Evolutionary conservation across 1,284 basidiomycete genomes (phyloP).

Genomic region (Cryptococcus sp.): DNA sequence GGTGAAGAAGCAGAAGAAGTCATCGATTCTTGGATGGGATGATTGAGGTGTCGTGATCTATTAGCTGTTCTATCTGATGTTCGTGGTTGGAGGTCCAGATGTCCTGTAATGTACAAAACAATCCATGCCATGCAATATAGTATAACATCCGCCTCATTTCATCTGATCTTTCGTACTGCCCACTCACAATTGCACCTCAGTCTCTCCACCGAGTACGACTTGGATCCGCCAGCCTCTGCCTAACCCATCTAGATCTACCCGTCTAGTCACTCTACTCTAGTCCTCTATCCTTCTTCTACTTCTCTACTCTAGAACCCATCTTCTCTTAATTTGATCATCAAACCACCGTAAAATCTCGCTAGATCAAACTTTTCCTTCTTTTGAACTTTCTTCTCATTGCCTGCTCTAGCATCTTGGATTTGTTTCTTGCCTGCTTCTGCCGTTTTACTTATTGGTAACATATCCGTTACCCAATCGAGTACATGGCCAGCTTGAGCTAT

Average conservation of each 20-base stretch:
- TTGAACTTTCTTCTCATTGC: conserved; percentile 14
- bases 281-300: too few species aligned
- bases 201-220: not conserved
- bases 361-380: conserved; percentile 47
- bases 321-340: conserved; percentile 46
- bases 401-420: conserved; percentile 33
- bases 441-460: conserved; percentile 32
- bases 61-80: not conserved
- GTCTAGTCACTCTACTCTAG: too few species aligned
- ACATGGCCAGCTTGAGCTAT: conserved; percentile 45
- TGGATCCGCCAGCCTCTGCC: not conserved
- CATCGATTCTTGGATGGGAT: not conserved
- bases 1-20: not conserved
- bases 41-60: not conserved
- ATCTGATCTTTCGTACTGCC: not conserved
- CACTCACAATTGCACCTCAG: not conserved
- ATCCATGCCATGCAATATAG: not conserved
- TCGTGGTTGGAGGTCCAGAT: not conserved
- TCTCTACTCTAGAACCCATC: conserved; percentile 37
- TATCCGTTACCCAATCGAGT: conserved; percentile 46
- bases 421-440: conserved; percentile 35
- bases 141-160: not conserved
- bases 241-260: not conserved
- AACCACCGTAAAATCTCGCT: conserved; percentile 46
- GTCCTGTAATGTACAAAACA: not conserved